Conservation (phyloP, 2,329 filamentous ascomycete genomes). For the Cercospora janseana region DNA sequence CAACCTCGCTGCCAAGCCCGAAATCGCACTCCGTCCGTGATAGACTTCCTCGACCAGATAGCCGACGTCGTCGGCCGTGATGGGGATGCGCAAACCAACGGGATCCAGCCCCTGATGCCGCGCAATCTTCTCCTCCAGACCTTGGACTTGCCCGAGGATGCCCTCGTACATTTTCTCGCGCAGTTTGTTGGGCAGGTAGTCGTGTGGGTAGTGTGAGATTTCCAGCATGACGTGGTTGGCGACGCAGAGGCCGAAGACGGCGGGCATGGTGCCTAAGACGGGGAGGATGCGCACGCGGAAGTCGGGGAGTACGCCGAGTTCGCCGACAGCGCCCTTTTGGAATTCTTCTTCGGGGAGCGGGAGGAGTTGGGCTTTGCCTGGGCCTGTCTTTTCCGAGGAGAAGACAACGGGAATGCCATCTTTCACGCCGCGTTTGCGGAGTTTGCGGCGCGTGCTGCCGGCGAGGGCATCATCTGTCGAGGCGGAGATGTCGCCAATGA, state of each 20-base stretch:
- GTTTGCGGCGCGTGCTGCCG: constrained; percentile 72
- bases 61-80: constrained; percentile 76
- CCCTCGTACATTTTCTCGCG: constrained; percentile 91
- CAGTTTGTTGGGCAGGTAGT: constrained; percentile 76
- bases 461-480: constrained; percentile 89
- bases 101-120: constrained; percentile 54
- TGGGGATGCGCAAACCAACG: constrained; percentile 72
- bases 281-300: constrained; percentile 94
- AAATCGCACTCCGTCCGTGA: constrained; percentile 76
- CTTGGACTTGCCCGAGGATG: constrained; percentile 72
- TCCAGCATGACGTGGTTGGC: constrained; percentile 91
- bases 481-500: constrained; percentile 84
- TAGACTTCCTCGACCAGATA: constrained; percentile 91
- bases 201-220: constrained; percentile 77
- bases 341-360: constrained; percentile 88
- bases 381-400: constrained; percentile 84
- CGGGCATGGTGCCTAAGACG: constrained; percentile 94
- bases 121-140: constrained; percentile 72
- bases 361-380: constrained; percentile 85
- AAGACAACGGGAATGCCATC: constrained; percentile 89
- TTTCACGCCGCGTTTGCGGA: constrained; percentile 74
- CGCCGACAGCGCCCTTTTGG: constrained; percentile 77
- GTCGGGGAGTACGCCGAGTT: constrained; percentile 83
- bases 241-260: constrained; percentile 85
- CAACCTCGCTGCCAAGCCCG: constrained; percentile 74